Conservation (phyloP, 2,329 filamentous ascomycete genomes). For the Fusarium hainanense region DNA sequence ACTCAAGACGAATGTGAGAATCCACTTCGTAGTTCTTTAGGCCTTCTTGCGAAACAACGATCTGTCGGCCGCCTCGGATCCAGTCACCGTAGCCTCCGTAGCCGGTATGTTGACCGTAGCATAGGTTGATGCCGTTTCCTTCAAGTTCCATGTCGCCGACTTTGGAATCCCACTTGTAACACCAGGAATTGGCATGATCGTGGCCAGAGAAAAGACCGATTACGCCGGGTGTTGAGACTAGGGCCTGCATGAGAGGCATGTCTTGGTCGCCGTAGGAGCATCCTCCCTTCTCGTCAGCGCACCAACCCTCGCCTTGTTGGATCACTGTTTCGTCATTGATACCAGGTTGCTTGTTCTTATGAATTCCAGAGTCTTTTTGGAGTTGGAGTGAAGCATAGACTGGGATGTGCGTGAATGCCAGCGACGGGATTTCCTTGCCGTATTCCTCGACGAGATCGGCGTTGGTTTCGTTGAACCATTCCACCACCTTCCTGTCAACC, state of each 20-base stretch:
- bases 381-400: slow-evolving; percentile 46
- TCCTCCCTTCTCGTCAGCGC: slow-evolving; percentile 51
- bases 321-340: slow-evolving; percentile 59
- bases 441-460: slow-evolving; percentile 45
- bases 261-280: slow-evolving; percentile 64
- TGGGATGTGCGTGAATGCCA: slow-evolving; percentile 63
- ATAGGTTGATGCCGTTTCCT: slow-evolving; percentile 60
- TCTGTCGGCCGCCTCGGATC: slow-evolving; percentile 69
- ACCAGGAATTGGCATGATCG: slow-evolving; percentile 73
- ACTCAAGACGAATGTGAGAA: slow-evolving; percentile 72
- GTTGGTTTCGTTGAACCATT: slow-evolving; percentile 57
- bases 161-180: slow-evolving; percentile 59
- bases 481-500: slow-evolving; percentile 57
- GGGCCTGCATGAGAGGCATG: slow-evolving; percentile 69
- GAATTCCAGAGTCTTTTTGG: slow-evolving; percentile 46
- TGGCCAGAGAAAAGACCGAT: slow-evolving; percentile 72
- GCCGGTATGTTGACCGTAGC: slow-evolving; percentile 74
- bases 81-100: slow-evolving; percentile 77
- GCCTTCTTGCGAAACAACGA: slow-evolving; percentile 59
- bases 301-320: slow-evolving; percentile 59
- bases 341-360: slow-evolving; percentile 56
- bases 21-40: slow-evolving; percentile 58
- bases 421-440: slow-evolving; percentile 53
- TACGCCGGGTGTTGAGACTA: slow-evolving; percentile 65
- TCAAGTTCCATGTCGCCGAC: slow-evolving; percentile 60